A percentile compares a stretch with the other conserved stretches of the same genome.
These are phyloP conservation scores for Tillandsia fasciculata DNA, from an alignment of 176 grass and related monocot species.

Conservation along the genomic window DNA sequence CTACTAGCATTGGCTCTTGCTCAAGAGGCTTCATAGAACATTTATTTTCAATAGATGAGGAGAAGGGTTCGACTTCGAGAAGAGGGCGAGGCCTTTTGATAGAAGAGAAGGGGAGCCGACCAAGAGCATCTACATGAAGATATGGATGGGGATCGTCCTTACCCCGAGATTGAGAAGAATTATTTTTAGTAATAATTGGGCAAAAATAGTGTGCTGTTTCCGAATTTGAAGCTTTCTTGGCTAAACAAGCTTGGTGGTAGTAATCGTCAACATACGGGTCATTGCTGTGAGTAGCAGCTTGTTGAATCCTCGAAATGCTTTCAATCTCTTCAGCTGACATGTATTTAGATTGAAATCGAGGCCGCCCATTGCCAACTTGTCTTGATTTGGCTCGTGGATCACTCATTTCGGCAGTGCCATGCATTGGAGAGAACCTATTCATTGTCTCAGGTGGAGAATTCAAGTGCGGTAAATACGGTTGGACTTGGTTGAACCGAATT, in stretches of 20 bases:
- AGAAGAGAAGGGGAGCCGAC: slow-evolving; percentile 77
- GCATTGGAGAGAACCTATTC: slow-evolving; percentile 40
- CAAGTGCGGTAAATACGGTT: slow-evolving; percentile 17
- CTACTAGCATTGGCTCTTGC: slow-evolving; percentile 73
- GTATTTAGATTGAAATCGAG: slow-evolving; percentile 8
- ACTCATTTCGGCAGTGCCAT: slow-evolving; percentile 37
- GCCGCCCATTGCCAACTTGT: slow-evolving; percentile 32
- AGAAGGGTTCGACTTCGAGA: slow-evolving; percentile 63
- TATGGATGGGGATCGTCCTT: slow-evolving; percentile 80
- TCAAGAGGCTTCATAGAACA: slow-evolving; percentile 53
- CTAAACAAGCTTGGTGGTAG: slow-evolving; percentile 24
- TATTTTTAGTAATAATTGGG: slow-evolving; percentile 52
- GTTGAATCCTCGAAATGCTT: slow-evolving; percentile 22
- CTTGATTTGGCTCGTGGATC: slow-evolving; percentile 44
- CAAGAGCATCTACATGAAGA: slow-evolving; percentile 80
- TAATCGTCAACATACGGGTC: slow-evolving; percentile 27
- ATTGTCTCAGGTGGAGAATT: slow-evolving; percentile 41
- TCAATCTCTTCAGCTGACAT: slow-evolving; percentile 23
- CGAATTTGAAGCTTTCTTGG: slow-evolving; percentile 13
- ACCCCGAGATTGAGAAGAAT: slow-evolving; percentile 29
- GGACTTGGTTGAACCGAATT: slow-evolving; percentile 36
- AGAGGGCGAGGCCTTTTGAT: slow-evolving; percentile 73
- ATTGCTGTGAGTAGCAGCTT: slow-evolving; percentile 23
- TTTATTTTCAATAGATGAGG: slow-evolving; percentile 35
- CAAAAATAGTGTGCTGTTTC: slow-evolving; percentile 33